Base-by-base conservation (phyloP, 768 basidiomycete species). In the Naganishia kalamii region DNA sequence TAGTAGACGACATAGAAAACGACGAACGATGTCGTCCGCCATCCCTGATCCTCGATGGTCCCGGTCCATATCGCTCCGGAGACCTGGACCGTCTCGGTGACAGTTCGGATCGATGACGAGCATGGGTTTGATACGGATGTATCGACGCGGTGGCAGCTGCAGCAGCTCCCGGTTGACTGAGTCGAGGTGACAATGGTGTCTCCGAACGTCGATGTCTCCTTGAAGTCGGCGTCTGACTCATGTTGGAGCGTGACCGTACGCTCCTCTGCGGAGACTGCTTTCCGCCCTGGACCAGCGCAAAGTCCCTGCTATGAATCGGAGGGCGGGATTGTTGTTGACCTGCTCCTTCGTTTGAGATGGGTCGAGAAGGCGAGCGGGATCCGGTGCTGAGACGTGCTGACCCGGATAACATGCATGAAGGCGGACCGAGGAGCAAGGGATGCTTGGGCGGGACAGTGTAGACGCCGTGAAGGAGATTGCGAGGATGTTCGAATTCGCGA, bases 141-240 rank as follows among this genome's bases (percentile, higher is more conserved):
- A 35, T 25, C 25, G 54, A 57, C 6, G 54, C 54, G 12, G 54
- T 41, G 8, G 54, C 54, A 21, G 37, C 54, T 15, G 54, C 54
- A 23, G 54, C 54, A 13, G 54, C 54, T 8, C 54, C 54, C 21
- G 54, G 54, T 27, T 57, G 54, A 57, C 54, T 57, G 54, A 57
- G 35, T 40, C 54, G 33, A 40, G 54, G 54, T 3, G 54, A 57
- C 17, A 57, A 40, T 15, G 54, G 54, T 37, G 54, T 57, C 23
- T 57, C 54, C 27, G 54, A 57, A 8, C 54, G 54, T 25, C 54
- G 35, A 40, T 57, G 54, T 17, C 54, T 57, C 23, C 54, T 37
- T 23, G 54, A 40, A 1, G 35, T 35, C 23, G 54, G 54, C 37
- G 54, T 19, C 27, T 57, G 54, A 57, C 54, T 57, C 54, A 57